Evolutionary conservation across 2,329 filamentous ascomycete species (phyloP).

Genomic region (Grosmannia clavigera): DNA sequence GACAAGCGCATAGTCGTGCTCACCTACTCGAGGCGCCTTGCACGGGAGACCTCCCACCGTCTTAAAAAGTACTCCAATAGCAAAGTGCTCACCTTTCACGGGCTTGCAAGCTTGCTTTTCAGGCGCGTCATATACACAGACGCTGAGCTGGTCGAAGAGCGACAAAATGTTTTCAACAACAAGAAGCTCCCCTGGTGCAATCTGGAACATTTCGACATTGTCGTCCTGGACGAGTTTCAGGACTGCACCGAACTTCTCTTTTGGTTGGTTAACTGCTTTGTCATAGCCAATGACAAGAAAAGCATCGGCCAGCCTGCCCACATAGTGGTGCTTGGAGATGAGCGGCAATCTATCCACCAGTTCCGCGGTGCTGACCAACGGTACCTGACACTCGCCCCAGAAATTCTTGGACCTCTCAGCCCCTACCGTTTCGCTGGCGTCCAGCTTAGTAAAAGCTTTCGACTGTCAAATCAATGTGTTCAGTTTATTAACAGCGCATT

Average conservation of each 20-base stretch:
- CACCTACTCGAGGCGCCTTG: neutral
- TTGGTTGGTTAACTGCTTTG: neutral
- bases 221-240: neutral
- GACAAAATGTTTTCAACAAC: neutral
- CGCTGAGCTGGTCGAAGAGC: neutral
- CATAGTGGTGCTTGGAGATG: neutral
- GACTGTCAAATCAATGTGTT: neutral
- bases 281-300: neutral
- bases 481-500: neutral
- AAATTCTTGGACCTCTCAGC: neutral
- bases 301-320: neutral
- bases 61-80: neutral
- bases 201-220: neutral
- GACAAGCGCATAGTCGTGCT: neutral
- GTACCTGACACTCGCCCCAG: neutral
- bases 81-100: neutral
- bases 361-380: neutral
- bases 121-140: neutral
- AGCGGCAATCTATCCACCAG: neutral
- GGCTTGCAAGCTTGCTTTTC: neutral
- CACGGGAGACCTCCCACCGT: neutral
- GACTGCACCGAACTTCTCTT: neutral
- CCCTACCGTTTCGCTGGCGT: neutral
- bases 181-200: neutral
- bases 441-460: neutral